Evolutionary conservation across 73 alveolate species (phyloP).

Genomic region (Durusdinium trenchii): DNA sequence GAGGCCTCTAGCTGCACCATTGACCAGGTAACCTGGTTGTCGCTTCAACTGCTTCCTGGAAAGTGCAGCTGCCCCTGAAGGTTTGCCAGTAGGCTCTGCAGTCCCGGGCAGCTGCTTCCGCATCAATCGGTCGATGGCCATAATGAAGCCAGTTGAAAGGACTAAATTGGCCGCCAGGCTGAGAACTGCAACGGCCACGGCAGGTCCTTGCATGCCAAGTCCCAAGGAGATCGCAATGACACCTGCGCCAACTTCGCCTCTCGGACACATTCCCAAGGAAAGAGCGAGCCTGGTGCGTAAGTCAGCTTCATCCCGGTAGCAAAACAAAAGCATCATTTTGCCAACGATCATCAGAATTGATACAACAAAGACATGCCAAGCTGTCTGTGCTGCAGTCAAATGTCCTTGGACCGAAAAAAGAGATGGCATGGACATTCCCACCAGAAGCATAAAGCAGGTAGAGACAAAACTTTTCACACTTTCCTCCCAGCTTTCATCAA

Average conservation of each 20-base stretch:
- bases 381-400: constrained; percentile 70
- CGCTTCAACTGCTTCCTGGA: background rate
- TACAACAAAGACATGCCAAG: constrained; percentile 64
- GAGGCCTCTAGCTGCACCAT: background rate
- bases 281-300: constrained; percentile 54
- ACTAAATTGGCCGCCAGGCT: constrained; percentile 86
- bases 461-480: constrained; percentile 40
- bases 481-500: constrained; percentile 66
- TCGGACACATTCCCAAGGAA: constrained; percentile 81
- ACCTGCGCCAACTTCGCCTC: constrained; percentile 87
- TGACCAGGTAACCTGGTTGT: background rate
- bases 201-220: constrained; percentile 90
- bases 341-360: constrained; percentile 77
- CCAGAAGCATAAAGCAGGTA: constrained; percentile 83
- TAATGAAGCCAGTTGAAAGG: constrained; percentile 76
- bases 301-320: constrained; percentile 78
- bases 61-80: background rate
- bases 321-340: constrained; percentile 37
- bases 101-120: background rate
- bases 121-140: constrained; percentile 78
- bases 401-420: constrained; percentile 69
- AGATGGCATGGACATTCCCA: constrained; percentile 88
- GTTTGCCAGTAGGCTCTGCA: background rate
- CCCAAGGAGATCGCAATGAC: constrained; percentile 91
- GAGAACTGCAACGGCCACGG: constrained; percentile 79